Evolutionary conservation across 495 filamentous ascomycete species (phyloP), one percentile per base, ranked within the genome.

Genomic region (Annulohypoxylon maeteangense): DNA sequence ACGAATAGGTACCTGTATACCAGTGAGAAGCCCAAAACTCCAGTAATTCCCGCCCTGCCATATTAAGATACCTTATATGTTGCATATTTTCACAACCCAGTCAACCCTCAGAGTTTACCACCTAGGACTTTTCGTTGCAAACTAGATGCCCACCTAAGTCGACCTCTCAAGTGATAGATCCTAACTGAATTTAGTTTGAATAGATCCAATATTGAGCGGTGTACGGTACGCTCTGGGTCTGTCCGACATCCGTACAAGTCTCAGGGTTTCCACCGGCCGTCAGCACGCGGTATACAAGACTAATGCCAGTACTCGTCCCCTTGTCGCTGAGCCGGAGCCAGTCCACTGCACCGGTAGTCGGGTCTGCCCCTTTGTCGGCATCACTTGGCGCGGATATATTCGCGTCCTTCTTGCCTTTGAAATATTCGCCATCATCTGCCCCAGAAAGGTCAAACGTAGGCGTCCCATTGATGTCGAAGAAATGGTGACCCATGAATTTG

Each of bases 191-290:
- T 58, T 36, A 76, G 48, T 65, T 57, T 38, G 79, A 81, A 72
- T 88, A 92, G 62, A 93, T 88, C 89, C 88, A 92, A 77, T 94
- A 94, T 75, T 87, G 86, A 0, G 91, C 87, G 0, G 90, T 80
- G 78, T 93, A 94, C 10, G 87, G 83, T 4, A 92, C 84, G 64
- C 78, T 84, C 71, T 83, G 75, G 29, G 84, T 74, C 8, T 66
- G 70, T 0, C 80, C 81, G 0, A 68, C 75, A 1, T 78, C 68
- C 62, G 82, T 85, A 11, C 84, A 89, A n/a, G 79, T 56, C 47
- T 84, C 83, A 7, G 87, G 56, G 29, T 71, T 74, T 18, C 91
- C 91, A n/a, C 88, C 88, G 11, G 87, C 87, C 0, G 91, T 93
- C 59, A 87, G 75, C 18, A 93, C 87, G 34, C 91, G 86, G 74